Evolutionary conservation across 352 stramenopile species (phyloP), one percentile per base, ranked within the genome.

Genomic region (Pythium volutum): DNA sequence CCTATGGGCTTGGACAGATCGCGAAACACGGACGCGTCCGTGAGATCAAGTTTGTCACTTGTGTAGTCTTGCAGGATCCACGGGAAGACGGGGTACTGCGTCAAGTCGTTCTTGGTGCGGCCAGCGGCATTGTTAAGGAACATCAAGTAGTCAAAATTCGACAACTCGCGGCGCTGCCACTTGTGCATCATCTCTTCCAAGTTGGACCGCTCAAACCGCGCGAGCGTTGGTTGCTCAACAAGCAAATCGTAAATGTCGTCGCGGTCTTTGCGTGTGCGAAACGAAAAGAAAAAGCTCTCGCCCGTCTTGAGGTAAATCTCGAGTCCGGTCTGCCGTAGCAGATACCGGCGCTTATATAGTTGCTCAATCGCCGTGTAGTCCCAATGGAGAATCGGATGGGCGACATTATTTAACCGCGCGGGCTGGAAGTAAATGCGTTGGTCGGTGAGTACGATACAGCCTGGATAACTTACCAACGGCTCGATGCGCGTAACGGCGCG

Each of bases 1-100:
- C 97, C 97, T 4, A 99, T 81, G 9, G 97, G 96, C 55, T 98
- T 98, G 4, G 86, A 91, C n/a, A 99, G 73, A 74, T 99, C 95
- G 7, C 97, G 89, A 67, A 97, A 99, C 4, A 87, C 89, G 1
- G 70, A 62, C 25, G 81, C 62, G 71, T 97, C 69, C 0, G 62
- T 82, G 36, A 98, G 69, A 66, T 98, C 87, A 5, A 98, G 76
- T 18, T 71, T 87, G 11, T 63, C 20, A 39, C 74, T 91, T 25
- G 71, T 59, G 69, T 98, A 99, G 69, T 98, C 88, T 23, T 62
- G 72, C 29, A 99, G 52, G 8, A 99, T 80, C 97, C 97, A 99
- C 27, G 97, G 97, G 75, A 99, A 98, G 16, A 99, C 93, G 1
- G 96, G 96, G 73, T 99, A 99, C 61, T 98, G 95, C n/a, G 84